Evolutionary conservation across 306 rosid species (phyloP).

Genomic region (Vicia villosa): DNA sequence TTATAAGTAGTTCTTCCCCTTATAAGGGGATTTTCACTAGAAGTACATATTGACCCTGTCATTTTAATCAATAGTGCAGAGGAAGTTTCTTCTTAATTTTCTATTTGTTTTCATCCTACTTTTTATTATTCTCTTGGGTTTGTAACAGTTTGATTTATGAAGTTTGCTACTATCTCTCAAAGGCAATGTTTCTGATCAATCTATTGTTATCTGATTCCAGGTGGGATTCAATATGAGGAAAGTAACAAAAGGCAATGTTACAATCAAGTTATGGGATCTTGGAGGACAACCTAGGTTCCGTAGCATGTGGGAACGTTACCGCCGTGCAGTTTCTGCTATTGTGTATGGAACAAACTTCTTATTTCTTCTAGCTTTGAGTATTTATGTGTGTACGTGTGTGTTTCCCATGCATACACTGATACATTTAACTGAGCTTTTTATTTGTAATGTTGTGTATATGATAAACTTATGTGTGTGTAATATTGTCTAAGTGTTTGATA

Average conservation of each 20-base stretch:
- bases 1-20: background rate
- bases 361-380: conserved; percentile 25
- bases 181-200: conserved; percentile 19
- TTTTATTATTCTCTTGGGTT: conserved; percentile 2
- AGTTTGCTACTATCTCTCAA: conserved; percentile 18
- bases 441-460: conserved; percentile 21
- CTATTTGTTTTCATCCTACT: conserved; percentile 5
- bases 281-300: conserved; percentile 98
- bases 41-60: background rate
- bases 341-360: conserved; percentile 58
- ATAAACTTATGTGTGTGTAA: conserved; percentile 8
- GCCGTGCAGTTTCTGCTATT: conserved; percentile 91
- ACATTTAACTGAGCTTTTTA: conserved; percentile 6
- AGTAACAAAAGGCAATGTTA: conserved; percentile 91
- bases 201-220: conserved; percentile 49
- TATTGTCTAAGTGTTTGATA: conserved; percentile 30
- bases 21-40: background rate
- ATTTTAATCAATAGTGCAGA: background rate
- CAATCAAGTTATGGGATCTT: conserved; percentile 94
- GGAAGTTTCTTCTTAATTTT: background rate
- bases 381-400: background rate
- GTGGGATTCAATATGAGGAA: conserved; percentile 95
- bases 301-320: conserved; percentile 97
- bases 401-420: background rate
- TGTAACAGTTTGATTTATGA: background rate